phyloP scores from a whole-genome alignment of 768 basidiomycete genomes.

The Pulveroboletus sp. region DNA sequence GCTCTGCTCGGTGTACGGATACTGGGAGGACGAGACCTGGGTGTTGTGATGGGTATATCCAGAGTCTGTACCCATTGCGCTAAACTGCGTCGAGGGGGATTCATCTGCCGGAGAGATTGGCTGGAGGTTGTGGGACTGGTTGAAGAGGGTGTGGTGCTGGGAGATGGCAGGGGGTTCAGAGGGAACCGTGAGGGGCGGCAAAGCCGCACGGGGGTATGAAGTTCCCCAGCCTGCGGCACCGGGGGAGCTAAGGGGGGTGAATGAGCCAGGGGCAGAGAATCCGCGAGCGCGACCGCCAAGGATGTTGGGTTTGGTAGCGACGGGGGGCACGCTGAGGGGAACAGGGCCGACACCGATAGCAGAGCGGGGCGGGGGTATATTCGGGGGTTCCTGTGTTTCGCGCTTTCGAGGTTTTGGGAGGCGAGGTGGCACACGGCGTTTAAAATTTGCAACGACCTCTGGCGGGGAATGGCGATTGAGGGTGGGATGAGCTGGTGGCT shows the following conservation, averaged over 20 bases:
- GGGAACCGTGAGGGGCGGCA: conserved; percentile 83
- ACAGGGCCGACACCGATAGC: conserved; percentile 66
- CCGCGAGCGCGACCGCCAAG: conserved; percentile 66
- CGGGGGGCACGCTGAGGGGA: conserved; percentile 60
- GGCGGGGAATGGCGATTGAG: conserved; percentile 88
- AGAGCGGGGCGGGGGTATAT: conserved; percentile 74
- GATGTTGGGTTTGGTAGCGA: conserved; percentile 33
- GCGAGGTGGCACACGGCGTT: conserved; percentile 92
- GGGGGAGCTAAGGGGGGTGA: conserved; percentile 65
- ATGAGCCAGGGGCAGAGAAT: conserved; percentile 82
- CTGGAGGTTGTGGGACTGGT: conserved; percentile 56
- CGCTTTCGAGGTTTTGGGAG: conserved; percentile 85
- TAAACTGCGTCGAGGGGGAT: conserved; percentile 50
- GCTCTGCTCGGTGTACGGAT: conserved; percentile 63
- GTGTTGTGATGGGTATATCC: conserved; percentile 29
- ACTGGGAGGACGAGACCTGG: conserved; percentile 52
- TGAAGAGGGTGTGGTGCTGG: conserved; percentile 56
- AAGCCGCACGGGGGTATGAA: conserved; percentile 56
- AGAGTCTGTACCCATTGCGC: conserved; percentile 35
- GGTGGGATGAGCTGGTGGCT: conserved; percentile 75
- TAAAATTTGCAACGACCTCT: conserved; percentile 91
- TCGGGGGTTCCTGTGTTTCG: conserved; percentile 63
- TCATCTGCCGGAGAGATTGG: conserved; percentile 72
- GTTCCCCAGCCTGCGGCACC: conserved; percentile 57
- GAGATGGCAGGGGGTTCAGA: conserved; percentile 65